Evolutionary conservation across 495 filamentous ascomycete genomes (phyloP), one percentile per base, ranked within the genome.

Genomic region (Tuber aestivum): DNA sequence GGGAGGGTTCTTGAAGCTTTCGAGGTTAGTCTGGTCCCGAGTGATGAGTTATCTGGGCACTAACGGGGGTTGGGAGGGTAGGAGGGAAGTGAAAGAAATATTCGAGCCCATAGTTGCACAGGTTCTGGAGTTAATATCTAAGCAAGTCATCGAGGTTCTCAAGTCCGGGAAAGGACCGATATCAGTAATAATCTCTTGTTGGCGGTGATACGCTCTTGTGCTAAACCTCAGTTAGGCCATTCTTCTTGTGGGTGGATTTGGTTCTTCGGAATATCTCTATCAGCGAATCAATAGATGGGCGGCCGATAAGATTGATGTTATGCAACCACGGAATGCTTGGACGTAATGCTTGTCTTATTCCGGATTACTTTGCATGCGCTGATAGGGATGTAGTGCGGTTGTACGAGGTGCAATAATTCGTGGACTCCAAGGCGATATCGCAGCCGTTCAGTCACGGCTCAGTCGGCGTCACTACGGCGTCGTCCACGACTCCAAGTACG

Each of bases 1-100:
- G 73, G 89, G 86, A n/a, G 90, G 90, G 9, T 92, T 91, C 82
- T 83, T 91, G 69, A 87, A 88, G 32, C 87, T 92, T 85, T 87
- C 88, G 21, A 73, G 79, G 80, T 81, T 38, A 27, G 76, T 77
- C 38, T 12, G 18, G 35, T 41, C 44, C n/a, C 71, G 77, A 68
- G 77, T 78, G 70, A 72, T 72, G 42, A 27, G 3, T 48, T 71
- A 32, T 73, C 12, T 41, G 41, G 61, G 41, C 70, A 14, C 70
- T 79, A 35, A 79, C 32, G 16, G 7, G 40, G 5, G 20, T 12
- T 16, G 37, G 32, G 42, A 20, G 35, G 69, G 21, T 23, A 84
- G 83, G 23, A 73, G 73, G 45, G 85, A 83, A 40, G 77, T 86
- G n/a, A 78, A 75, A 41, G 68, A 71, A 3, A 84, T 86, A 76